These are phyloP conservation scores for Quercus variabilis DNA, from an alignment of 306 rosid species.

Conservation along the genomic window DNA sequence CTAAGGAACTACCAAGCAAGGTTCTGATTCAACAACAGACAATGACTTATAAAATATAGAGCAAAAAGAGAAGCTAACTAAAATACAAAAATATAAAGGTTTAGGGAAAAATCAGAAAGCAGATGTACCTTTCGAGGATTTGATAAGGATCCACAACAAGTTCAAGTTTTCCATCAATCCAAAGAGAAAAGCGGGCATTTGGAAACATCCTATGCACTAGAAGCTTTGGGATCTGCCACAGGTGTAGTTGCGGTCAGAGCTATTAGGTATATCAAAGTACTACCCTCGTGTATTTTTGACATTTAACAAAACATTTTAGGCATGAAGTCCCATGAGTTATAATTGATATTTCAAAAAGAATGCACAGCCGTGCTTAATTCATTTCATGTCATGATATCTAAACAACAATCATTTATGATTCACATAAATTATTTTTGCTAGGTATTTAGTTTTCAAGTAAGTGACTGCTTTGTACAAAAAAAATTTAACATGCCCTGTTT, in stretches of 20 bases:
- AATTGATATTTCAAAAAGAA: background rate
- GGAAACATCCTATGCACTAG: constrained; percentile 87
- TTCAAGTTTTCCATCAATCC: constrained; percentile 95
- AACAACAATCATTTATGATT: constrained; percentile 6
- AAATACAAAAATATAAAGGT: background rate
- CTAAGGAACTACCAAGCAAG: background rate
- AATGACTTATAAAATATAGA: background rate
- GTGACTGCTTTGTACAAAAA: background rate
- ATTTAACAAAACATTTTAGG: background rate
- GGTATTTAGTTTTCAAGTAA: no score
- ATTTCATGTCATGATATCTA: constrained; percentile 1
- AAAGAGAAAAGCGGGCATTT: constrained; percentile 80
- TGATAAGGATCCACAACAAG: constrained; percentile 89
- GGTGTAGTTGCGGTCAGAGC: constrained; percentile 25
- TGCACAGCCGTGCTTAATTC: background rate
- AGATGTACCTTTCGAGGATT: constrained; percentile 79
- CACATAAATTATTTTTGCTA: background rate
- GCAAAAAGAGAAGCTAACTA: background rate
- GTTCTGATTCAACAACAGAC: background rate
- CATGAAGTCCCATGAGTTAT: background rate
- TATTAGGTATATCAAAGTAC: background rate
- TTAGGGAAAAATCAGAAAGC: constrained; percentile 6
- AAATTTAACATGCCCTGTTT: background rate
- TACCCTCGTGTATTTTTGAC: background rate
- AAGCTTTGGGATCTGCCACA: constrained; percentile 87